Evolutionary conservation across 2,329 filamentous ascomycete genomes (phyloP).

Genomic region (Penicillium concentricum): DNA sequence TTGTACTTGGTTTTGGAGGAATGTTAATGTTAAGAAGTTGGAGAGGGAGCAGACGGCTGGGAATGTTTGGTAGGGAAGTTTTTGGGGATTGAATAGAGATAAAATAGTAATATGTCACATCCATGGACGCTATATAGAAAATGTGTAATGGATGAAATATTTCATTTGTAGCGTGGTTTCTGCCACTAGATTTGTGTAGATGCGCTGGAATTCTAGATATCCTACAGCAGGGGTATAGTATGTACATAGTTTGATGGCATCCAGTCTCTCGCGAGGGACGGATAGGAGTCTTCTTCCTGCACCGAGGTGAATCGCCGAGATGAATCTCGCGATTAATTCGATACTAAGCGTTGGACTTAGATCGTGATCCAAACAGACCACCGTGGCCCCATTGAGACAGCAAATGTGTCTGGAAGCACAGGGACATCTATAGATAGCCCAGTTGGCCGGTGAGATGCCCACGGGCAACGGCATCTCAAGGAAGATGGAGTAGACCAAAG

Average conservation of each 20-base stretch:
- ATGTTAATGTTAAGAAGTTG: constrained; percentile 11
- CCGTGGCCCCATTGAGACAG: not conserved
- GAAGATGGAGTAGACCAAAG: not conserved
- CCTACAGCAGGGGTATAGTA: not conserved
- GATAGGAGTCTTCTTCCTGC: not conserved
- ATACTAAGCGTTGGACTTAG: not conserved
- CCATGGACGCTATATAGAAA: too few relatives aligned
- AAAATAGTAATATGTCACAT: too few relatives aligned
- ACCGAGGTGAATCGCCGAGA: not conserved
- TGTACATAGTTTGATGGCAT: not conserved
- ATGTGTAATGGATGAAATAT: not conserved
- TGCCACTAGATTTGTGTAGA: not conserved
- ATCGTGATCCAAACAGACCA: not conserved
- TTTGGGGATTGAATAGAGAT: too few relatives aligned
- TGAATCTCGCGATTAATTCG: not conserved
- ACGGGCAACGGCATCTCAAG: not conserved
- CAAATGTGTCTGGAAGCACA: not conserved
- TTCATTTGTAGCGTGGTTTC: not conserved
- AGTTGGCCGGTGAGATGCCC: not conserved
- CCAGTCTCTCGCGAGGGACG: not conserved
- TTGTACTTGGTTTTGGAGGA: constrained; percentile 11
- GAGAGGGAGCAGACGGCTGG: constrained; percentile 7
- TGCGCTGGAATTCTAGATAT: not conserved
- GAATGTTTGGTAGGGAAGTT: not conserved
- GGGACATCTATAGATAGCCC: not conserved